Conservation (phyloP, 2,329 filamentous ascomycete species). For the Ophiostoma novo-ulmi region DNA sequence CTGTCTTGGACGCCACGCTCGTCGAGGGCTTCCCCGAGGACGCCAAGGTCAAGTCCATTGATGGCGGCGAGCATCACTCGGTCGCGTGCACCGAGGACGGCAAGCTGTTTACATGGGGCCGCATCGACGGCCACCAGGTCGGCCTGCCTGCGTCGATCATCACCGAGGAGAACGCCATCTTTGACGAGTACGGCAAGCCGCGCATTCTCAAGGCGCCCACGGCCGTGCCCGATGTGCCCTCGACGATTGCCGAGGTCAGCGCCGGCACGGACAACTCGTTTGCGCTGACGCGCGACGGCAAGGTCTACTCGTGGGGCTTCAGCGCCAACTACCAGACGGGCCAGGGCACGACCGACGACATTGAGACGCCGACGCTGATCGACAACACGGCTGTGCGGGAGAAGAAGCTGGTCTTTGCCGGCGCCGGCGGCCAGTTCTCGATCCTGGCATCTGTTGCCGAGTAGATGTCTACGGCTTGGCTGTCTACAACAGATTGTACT, state of each 20-base stretch:
- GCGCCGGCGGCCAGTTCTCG: slow-evolving; percentile 81
- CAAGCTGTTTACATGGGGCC: slow-evolving; percentile 56
- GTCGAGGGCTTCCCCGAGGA: slow-evolving; percentile 57
- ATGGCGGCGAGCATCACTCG: slow-evolving; percentile 69
- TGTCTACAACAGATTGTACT: not conserved
- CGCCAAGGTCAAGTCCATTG: slow-evolving; percentile 61
- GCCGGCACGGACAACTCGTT: slow-evolving; percentile 70
- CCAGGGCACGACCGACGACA: slow-evolving; percentile 70
- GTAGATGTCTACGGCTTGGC: not conserved
- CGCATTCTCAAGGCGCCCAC: slow-evolving; percentile 67
- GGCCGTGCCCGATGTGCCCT: slow-evolving; percentile 52
- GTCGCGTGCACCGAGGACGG: slow-evolving; percentile 55
- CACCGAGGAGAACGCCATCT: slow-evolving; percentile 54
- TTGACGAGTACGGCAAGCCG: slow-evolving; percentile 59
- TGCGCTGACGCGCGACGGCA: slow-evolving; percentile 62
- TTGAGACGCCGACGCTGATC: slow-evolving; percentile 70
- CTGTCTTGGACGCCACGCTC: slow-evolving; percentile 65
- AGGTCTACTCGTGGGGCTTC: slow-evolving; percentile 76
- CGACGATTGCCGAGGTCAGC: slow-evolving; percentile 50
- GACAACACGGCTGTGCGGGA: slow-evolving; percentile 78
- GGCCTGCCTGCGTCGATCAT: slow-evolving; percentile 53
- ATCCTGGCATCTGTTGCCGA: slow-evolving; percentile 46
- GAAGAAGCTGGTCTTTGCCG: slow-evolving; percentile 70
- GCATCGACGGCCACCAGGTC: slow-evolving; percentile 49
- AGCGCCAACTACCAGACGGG: slow-evolving; percentile 76